Evolutionary conservation across 768 basidiomycete genomes (phyloP).

Genomic region (Tylopilus vinaceipallidus): DNA sequence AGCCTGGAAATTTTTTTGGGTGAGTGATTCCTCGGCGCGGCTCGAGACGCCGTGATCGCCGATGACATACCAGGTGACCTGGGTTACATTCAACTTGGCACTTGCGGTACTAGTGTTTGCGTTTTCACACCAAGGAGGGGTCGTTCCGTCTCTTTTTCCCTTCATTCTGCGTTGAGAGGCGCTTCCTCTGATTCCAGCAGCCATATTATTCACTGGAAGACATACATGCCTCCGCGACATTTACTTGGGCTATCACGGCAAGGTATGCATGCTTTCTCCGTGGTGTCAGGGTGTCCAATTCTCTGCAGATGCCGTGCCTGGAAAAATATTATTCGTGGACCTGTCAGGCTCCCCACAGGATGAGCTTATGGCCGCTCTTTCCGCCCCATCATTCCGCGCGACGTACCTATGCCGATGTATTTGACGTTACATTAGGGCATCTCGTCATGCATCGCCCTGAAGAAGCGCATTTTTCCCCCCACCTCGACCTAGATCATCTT

Average conservation of each 20-base stretch:
- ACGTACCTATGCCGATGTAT: conserved; percentile 25
- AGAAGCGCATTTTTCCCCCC: conserved; percentile 31
- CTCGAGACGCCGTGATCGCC: neutral
- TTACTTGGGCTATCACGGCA: conserved; percentile 28
- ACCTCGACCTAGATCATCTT: conserved; percentile 36
- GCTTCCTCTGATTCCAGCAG: conserved; percentile 1
- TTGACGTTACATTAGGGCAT: conserved; percentile 12
- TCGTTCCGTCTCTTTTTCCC: conserved; percentile 38
- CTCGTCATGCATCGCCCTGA: conserved; percentile 21
- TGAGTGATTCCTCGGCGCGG: conserved; percentile 8
- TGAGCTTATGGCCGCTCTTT: conserved; percentile 17
- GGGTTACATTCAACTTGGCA: conserved; percentile 29
- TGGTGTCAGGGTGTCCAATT: neutral
- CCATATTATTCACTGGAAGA: conserved; percentile 40
- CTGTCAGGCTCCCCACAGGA: conserved; percentile 28
- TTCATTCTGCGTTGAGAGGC: conserved; percentile 26
- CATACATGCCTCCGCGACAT: conserved; percentile 39
- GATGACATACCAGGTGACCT: conserved; percentile 20
- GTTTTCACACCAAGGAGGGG: conserved; percentile 39
- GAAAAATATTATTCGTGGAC: conserved; percentile 26
- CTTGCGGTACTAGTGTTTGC: conserved; percentile 37
- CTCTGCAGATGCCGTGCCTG: conserved; percentile 23
- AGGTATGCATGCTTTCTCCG: conserved; percentile 15
- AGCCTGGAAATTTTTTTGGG: conserved; percentile 33
- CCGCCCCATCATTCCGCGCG: conserved; percentile 22